Percentiles rank a stretch among this genome's conserved stretches.
Conservation (phyloP, 805 yeast species). For the Ogataea paraovalis region DNA sequence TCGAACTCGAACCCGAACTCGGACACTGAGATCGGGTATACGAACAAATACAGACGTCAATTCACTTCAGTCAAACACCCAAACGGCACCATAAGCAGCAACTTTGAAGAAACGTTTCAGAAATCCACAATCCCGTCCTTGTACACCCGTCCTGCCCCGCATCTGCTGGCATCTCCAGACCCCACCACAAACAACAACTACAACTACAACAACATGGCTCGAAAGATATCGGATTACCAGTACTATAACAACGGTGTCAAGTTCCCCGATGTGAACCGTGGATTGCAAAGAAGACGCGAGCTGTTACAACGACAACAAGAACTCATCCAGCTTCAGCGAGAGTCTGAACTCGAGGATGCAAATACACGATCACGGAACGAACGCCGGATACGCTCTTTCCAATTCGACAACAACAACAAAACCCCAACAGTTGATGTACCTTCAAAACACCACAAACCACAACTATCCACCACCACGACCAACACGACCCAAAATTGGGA, state of each 20-base stretch:
- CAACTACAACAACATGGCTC: too few species aligned
- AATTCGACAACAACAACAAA: too few species aligned
- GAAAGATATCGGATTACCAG: slow-evolving; percentile 16
- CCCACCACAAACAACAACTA: neutral
- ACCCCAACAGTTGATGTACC: too few species aligned
- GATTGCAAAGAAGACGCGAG: slow-evolving; percentile 8
- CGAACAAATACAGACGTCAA: neutral
- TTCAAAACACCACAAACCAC: too few species aligned
- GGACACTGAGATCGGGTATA: too few species aligned
- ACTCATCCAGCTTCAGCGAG: neutral
- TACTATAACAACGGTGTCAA: slow-evolving; percentile 19
- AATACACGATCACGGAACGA: too few species aligned
- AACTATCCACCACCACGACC: neutral
- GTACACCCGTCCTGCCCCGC: neutral
- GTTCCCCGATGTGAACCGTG: slow-evolving; percentile 13
- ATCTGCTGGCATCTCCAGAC: neutral
- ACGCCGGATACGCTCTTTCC: too few species aligned
- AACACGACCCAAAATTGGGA: neutral
- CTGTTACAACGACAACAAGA: neutral
- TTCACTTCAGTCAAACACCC: neutral
- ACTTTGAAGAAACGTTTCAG: neutral
- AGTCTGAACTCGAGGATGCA: neutral
- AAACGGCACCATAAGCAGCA: neutral
- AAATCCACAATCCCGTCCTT: neutral
- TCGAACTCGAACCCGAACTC: too few species aligned